Base-by-base conservation (phyloP, 108 stramenopile species). In the Nitzschia palea region DNA sequence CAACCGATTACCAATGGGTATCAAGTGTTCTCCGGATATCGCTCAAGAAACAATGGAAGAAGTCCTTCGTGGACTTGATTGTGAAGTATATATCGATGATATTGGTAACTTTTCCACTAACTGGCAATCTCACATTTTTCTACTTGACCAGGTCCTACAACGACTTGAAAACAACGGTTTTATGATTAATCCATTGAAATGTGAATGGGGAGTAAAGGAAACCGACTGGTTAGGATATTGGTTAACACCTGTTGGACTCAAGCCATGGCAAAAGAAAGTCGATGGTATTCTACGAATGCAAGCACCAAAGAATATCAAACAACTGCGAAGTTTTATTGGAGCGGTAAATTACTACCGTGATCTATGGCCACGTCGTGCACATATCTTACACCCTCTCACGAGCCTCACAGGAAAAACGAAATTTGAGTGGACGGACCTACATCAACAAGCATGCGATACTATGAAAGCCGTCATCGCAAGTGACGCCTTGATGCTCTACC, bases 41-140 rank as follows among this genome's bases (percentile, higher is more conserved):
- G 75, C 65, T 17, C 82, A 83, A 53, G 48, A 66, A 47, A 58
- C 62, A 3, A 80, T 84, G 68, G 73, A 77, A 60, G 36, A 58
- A 45, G n/a, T 82, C 3, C 45, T 80, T 10, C 18, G 55, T 9
- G 66, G 44, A 28, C 3, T 40, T 12, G 74, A 70, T 2, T 31
- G 40, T 28, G 74, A 78, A 40, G 44, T 68, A 12, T 87, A 79
- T 45, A 63, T 83, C 31, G 82, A 87, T 54, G 80, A 83, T 50
- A 40, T 83, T 29, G 77, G 80, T 45, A 57, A 57, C 44, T 22
- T 44, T 44, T 32, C 48, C 18, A 51, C 50, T 18, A 25, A 35
- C n/a, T 84, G 61, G 59, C n/a, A 68, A 29, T 3, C 2, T 3
- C 68, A 68, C 36, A 26, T 68, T 5, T 10, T 12, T 2, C 6